Evolutionary conservation across 75 land plant genomes (phyloP).

Genomic region (Chamaecyparis obtusa): DNA sequence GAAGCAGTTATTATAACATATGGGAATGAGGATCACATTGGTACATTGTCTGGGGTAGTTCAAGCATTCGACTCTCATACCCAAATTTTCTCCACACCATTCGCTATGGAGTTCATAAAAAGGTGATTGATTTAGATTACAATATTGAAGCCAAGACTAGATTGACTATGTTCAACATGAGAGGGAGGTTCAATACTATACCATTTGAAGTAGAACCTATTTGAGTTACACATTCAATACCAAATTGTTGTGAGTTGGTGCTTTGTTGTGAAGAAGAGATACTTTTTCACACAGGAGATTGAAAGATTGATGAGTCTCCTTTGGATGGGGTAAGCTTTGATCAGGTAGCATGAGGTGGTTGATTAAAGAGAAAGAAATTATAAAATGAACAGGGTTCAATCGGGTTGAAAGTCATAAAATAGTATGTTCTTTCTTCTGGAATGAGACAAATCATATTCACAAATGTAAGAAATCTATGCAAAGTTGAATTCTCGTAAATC

Average conservation of each 20-base stretch:
- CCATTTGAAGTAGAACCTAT: conserved; percentile 52
- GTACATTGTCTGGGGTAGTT: conserved; percentile 53
- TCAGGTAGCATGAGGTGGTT: conserved; percentile 26
- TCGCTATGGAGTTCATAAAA: conserved; percentile 52
- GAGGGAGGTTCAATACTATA: conserved; percentile 39
- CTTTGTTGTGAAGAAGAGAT: conserved; percentile 44
- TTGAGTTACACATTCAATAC: conserved; percentile 56
- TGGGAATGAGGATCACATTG: conserved; percentile 60
- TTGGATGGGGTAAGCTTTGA: conserved; percentile 41
- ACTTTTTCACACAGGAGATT: conserved; percentile 55
- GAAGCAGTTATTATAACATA: conserved; percentile 55
- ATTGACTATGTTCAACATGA: conserved; percentile 36
- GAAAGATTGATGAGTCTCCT: conserved; percentile 59
- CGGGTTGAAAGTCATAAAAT: no score
- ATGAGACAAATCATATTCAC: no score
- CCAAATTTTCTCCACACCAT: conserved; percentile 34
- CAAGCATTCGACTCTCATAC: conserved; percentile 46
- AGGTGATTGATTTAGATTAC: conserved; percentile 37
- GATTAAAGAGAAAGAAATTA: no score
- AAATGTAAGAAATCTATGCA: no score
- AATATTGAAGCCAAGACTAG: conserved; percentile 33
- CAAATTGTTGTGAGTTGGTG: conserved; percentile 50
- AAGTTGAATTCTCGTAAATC: no score
- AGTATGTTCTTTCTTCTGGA: no score
- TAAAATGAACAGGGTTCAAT: no score